Conservation (phyloP, 1,284 basidiomycete species). For the Prillingera fragicola region DNA sequence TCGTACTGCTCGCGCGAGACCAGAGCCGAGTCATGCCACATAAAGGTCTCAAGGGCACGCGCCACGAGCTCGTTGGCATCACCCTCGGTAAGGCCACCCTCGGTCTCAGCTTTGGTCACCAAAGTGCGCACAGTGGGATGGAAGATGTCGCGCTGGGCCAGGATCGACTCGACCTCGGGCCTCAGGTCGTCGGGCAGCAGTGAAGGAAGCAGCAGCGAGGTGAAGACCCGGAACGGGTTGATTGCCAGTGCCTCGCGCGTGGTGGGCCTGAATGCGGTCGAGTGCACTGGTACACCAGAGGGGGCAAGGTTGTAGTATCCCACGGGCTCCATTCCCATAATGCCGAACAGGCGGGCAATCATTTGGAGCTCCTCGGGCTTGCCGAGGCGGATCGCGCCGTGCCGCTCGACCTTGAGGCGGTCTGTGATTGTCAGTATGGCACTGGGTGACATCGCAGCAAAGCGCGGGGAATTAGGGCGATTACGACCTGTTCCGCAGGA, state of each 20-base stretch:
- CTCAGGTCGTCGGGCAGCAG: conserved; percentile 39
- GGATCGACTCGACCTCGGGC: conserved; percentile 28
- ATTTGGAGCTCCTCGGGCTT: conserved; percentile 42
- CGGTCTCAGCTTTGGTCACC: conserved; percentile 35
- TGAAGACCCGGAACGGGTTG: conserved; percentile 50
- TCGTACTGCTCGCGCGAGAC: conserved; percentile 40
- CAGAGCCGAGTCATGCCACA: conserved; percentile 46
- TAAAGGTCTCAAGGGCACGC: conserved; percentile 46
- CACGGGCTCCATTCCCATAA: conserved; percentile 48
- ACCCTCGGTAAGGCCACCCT: conserved; percentile 25
- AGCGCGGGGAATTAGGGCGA: too few relatives aligned
- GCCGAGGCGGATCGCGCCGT: conserved; percentile 50
- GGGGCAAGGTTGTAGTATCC: conserved; percentile 50
- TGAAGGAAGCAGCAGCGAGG: conserved; percentile 44
- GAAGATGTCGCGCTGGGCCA: conserved; percentile 44
- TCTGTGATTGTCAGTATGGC: conserved; percentile 23
- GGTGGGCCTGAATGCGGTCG: conserved; percentile 48
- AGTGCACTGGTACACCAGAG: conserved; percentile 48
- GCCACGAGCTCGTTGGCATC: conserved; percentile 39
- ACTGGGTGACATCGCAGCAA: too few relatives aligned
- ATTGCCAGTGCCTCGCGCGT: conserved; percentile 29
- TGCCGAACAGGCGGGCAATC: conserved; percentile 44
- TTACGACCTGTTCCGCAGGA: too few relatives aligned
- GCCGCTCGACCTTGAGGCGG: conserved; percentile 46
- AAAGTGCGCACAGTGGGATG: conserved; percentile 34